Conservation (phyloP, 768 basidiomycete genomes). For the Russula compacta region DNA sequence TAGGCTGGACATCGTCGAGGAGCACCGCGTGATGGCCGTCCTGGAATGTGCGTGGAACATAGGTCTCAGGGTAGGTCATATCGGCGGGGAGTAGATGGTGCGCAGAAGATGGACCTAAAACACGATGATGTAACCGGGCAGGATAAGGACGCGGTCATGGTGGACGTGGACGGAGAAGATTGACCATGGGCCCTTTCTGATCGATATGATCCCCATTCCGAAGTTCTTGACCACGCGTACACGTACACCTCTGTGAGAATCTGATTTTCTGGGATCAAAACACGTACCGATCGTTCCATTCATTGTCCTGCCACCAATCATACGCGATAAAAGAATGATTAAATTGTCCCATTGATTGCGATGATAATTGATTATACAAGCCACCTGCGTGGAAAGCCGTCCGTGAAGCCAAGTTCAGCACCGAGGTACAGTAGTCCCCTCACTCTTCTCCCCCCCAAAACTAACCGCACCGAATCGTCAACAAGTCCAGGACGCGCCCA, state of each 20-base stretch:
- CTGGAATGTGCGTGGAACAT: constrained; percentile 12
- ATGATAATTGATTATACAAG: too few species aligned
- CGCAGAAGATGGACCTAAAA: neutral
- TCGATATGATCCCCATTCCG: neutral
- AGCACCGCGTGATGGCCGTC: constrained; percentile 2
- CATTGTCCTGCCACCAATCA: too few species aligned
- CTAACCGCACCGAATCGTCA: too few species aligned
- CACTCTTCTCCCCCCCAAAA: too few species aligned
- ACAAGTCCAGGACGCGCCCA: too few species aligned
- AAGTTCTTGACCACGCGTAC: neutral
- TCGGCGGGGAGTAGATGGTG: neutral
- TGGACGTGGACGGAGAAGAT: neutral
- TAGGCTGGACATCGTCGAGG: constrained; percentile 7
- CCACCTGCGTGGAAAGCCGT: too few species aligned
- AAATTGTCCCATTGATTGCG: too few species aligned
- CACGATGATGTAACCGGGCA: neutral
- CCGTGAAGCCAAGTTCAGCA: too few species aligned
- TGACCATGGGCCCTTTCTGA: neutral
- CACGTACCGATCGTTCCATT: too few species aligned
- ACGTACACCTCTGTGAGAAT: neutral
- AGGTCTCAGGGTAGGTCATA: constrained; percentile 2
- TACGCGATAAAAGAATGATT: too few species aligned
- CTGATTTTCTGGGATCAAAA: neutral
- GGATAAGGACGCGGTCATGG: neutral
- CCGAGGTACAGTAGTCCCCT: too few species aligned